Base-by-base conservation (phyloP, 371 early-diverging fungal genomes). In the Coemansia sp. region DNA sequence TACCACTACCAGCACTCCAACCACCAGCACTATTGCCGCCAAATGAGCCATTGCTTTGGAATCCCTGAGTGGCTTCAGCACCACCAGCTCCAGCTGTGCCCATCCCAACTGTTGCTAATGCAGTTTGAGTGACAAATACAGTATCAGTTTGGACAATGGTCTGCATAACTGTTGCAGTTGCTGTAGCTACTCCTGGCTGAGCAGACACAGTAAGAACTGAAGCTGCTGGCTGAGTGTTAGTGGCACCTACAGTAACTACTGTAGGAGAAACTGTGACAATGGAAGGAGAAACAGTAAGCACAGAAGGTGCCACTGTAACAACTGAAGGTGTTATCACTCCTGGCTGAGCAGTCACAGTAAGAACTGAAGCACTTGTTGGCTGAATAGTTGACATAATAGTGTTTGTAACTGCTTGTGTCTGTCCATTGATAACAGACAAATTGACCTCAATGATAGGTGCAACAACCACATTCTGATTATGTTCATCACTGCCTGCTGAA, bases 311-410 rank as follows among this genome's bases (percentile, higher is more conserved):
- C 1, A 36, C 36, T 11, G 36, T 36, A 2, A 36, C 36, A 11
- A 36, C 36, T n/a, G 44, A 44, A 15, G 49, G 19, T 17, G 19
- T 8, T 9, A 19, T 6, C 17, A 3, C 17, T 19, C 19, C 49
- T 9, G 19, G 19, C 3, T 39, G 39, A 23, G 23, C 44, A 21
- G 41, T 59, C 44, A 44, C 24, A 26, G 46, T 46, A 40, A 44
- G 28, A 8, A 58, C 41, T 40, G 36, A 13, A 7, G n/a, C 60
- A 44, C 32, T n/a, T 9, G 44, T 49, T 17, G 61, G 48, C 13
- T 49, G 49, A n/a, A 49, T 61, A 9, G 29, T 15, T 49, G 61
- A 29, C 9, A 59, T 51, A 5, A 62, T 39, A 3, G 63, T 62
- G 26, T 39, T 53, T 36, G 40, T 39, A 1, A 62, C 40, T 2